phyloP scores from a whole-genome alignment of 2,329 filamentous ascomycete species.

The Cadophora gregata region DNA sequence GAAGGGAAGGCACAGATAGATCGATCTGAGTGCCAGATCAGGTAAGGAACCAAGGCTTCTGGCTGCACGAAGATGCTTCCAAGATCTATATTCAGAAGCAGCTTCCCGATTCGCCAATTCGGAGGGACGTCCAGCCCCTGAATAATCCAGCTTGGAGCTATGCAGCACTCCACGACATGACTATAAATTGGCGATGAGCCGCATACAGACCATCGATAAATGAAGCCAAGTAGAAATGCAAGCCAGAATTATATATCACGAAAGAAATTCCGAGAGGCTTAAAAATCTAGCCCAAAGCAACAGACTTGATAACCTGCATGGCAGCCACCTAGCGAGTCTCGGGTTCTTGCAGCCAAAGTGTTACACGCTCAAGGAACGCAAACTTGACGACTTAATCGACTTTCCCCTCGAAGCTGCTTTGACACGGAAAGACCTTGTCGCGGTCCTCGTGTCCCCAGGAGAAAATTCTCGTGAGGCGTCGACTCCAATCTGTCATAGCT shows the following conservation, averaged over 20 bases:
- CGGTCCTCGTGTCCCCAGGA: neutral
- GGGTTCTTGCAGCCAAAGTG: neutral
- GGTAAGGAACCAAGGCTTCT: neutral
- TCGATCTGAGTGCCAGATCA: neutral
- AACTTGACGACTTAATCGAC: neutral
- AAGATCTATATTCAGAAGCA: slow-evolving; percentile 8
- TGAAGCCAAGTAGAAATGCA: neutral
- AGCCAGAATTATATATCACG: neutral
- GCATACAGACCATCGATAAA: slow-evolving; percentile 6
- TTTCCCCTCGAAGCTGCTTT: neutral
- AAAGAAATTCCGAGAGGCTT: neutral
- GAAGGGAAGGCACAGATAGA: neutral
- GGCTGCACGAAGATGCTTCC: neutral
- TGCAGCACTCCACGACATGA: slow-evolving; percentile 5
- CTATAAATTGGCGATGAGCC: slow-evolving; percentile 2
- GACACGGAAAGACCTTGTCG: neutral
- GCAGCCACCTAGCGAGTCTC: neutral
- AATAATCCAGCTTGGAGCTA: neutral
- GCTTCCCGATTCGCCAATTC: slow-evolving; percentile 1
- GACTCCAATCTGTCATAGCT: neutral
- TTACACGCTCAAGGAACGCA: neutral
- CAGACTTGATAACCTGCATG: neutral
- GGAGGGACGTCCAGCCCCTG: neutral
- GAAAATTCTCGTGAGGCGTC: slow-evolving; percentile 1
- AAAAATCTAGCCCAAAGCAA: neutral